Evolutionary conservation across 257 asterid species (phyloP), one percentile per base, ranked within the genome.

Genomic region (Anisodus acutangulus): DNA sequence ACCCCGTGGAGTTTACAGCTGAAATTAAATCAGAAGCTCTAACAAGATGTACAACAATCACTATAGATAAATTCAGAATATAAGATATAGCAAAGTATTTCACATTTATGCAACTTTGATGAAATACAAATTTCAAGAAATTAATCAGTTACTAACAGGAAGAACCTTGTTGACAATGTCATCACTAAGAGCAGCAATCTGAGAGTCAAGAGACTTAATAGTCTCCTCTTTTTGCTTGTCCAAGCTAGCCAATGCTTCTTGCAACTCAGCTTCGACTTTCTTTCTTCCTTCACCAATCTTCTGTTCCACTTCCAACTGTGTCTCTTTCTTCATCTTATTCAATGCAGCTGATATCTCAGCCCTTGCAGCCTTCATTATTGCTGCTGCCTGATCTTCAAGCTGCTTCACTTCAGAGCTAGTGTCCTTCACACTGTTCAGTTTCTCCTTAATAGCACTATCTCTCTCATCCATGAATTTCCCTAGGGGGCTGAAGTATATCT

Each of bases 131-230:
- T 70, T 47, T 74, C 22, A 11, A 74, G 7, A 22, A 41, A 41
- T 41, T 41, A 41, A 22, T 76, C 22, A 76, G 10, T 76, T 76
- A 76, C 93, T 59, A 91, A 86, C 91, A 74, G 98, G 98, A 79
- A 96, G 95, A 71, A 96, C 98, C 90, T 94, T 96, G 88, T 92
- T 96, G 60, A 96, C 97, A 86, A 96, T 96, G 51, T 93, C 98
- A 71, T 94, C 88, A 85, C 99, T 94, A 17, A 95, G 93, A 0
- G 89, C 82, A 0, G 95, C 93, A 86, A 94, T 95, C 91, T 96
- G 99, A 10, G 97, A 92, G 59, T 96, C 98, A 9, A 96, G 45
- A 41, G 45, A 41, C 45, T 41, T 41, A 41, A 41, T 78, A 0
- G 98, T 96, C 8, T 93, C 99, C 31, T 92, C 97, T 85, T 94